phyloP scores from a whole-genome alignment of 441 rosid genomes.

The Pelargonium australe region DNA sequence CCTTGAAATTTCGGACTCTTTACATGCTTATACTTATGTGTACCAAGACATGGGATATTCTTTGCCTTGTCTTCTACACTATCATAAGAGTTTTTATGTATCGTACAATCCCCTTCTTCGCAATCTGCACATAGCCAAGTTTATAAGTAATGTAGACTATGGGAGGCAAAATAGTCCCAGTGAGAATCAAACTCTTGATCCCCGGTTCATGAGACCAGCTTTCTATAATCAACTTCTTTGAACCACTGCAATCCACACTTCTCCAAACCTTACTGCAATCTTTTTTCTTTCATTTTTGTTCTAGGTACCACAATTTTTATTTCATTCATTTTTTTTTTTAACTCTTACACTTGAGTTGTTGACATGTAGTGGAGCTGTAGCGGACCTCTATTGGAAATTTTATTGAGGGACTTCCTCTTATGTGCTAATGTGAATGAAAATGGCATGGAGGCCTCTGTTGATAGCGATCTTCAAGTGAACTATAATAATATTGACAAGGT shows the following conservation, averaged over 20 bases:
- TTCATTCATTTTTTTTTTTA: not conserved
- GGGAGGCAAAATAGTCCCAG: not conserved
- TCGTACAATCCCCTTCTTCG: not conserved
- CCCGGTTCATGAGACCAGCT: not conserved
- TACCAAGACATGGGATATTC: not conserved
- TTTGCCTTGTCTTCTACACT: not conserved
- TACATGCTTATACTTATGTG: not conserved
- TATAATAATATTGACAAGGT: slow-evolving; percentile 92
- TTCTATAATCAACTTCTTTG: not conserved
- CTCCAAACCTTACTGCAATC: not conserved
- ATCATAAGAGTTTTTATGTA: not conserved
- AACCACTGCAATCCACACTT: not conserved
- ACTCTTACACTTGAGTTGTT: slow-evolving; percentile 5
- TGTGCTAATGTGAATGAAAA: slow-evolving; percentile 41
- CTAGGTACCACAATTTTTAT: not conserved
- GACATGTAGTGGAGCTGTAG: slow-evolving; percentile 76
- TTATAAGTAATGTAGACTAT: not conserved
- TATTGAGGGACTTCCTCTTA: slow-evolving; percentile 43
- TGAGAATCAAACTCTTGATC: not conserved
- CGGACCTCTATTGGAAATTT: slow-evolving; percentile 72
- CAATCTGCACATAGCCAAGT: not conserved
- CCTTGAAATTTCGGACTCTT: not conserved
- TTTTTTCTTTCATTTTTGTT: slow-evolving; percentile 6
- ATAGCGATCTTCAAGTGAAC: slow-evolving; percentile 69
- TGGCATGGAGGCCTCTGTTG: slow-evolving; percentile 41